Evolutionary conservation across 192 early-diverging fungal species (phyloP).

Genomic region (Cladochytrium replicatum): DNA sequence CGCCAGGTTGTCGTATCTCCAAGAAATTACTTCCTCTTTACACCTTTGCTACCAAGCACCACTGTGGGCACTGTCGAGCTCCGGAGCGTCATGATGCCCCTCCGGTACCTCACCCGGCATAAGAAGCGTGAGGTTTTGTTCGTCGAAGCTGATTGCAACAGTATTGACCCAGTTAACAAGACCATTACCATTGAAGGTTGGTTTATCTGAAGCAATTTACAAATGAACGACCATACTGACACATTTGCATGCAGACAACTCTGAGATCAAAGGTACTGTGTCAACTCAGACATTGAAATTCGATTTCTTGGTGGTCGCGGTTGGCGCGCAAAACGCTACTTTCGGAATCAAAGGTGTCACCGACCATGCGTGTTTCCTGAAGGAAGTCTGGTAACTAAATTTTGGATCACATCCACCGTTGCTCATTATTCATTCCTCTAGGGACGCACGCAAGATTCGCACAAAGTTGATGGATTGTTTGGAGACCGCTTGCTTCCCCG

Average conservation of each 20-base stretch:
- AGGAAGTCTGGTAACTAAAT: conserved; percentile 37
- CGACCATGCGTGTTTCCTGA: conserved; percentile 64
- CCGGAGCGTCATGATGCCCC: conserved; percentile 60
- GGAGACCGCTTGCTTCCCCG: conserved; percentile 56
- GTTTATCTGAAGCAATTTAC: too few relatives aligned
- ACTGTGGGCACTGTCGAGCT: conserved; percentile 66
- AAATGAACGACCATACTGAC: too few relatives aligned
- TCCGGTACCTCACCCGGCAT: conserved; percentile 61
- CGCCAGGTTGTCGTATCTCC: conserved; percentile 33
- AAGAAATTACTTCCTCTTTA: conserved; percentile 63
- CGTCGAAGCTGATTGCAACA: conserved; percentile 68
- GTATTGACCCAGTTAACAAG: conserved; percentile 61
- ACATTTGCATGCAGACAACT: too few relatives aligned
- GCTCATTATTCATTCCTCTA: too few relatives aligned
- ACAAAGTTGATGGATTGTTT: conserved; percentile 66
- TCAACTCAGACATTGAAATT: conserved; percentile 36
- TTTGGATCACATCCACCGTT: not conserved
- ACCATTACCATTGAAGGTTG: conserved; percentile 54
- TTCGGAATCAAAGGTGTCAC: conserved; percentile 54
- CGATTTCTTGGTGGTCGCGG: conserved; percentile 48
- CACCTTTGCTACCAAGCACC: conserved; percentile 59
- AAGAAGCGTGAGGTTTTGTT: conserved; percentile 65
- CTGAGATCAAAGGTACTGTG: conserved; percentile 38
- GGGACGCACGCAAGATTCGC: conserved; percentile 74
- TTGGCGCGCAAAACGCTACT: conserved; percentile 49